phyloP scores from a whole-genome alignment of 2,329 filamentous ascomycete genomes.

The Parascedosporium putredinis region DNA sequence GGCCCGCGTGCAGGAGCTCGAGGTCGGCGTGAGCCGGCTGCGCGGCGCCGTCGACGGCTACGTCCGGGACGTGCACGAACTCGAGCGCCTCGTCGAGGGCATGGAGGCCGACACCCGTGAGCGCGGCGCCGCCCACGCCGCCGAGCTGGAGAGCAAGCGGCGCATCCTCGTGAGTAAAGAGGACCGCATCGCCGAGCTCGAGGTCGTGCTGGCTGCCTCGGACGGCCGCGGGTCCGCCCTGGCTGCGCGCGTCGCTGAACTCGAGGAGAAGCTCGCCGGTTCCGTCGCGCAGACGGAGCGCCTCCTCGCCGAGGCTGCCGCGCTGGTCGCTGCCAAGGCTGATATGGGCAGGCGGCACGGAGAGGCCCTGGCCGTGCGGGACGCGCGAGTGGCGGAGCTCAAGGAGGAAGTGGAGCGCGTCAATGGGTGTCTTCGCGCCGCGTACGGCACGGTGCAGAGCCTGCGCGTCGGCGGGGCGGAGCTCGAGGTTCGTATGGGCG shows the following conservation, averaged over 20 bases:
- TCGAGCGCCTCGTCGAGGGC: slow-evolving; percentile 39
- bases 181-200: slow-evolving; percentile 28
- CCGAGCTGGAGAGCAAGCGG: slow-evolving; percentile 23
- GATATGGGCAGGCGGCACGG: slow-evolving; percentile 19
- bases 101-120: slow-evolving; percentile 31
- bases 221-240: slow-evolving; percentile 28
- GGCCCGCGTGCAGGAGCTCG: slow-evolving; percentile 31
- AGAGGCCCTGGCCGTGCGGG: slow-evolving; percentile 36
- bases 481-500: slow-evolving; percentile 24
- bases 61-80: slow-evolving; percentile 39
- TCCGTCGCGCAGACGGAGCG: slow-evolving; percentile 17
- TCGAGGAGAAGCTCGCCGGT: slow-evolving; percentile 23
- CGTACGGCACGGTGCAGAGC: slow-evolving; percentile 33
- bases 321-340: slow-evolving; percentile 4
- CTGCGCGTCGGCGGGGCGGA: slow-evolving; percentile 36
- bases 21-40: slow-evolving; percentile 38
- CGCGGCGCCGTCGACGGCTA: slow-evolving; percentile 42
- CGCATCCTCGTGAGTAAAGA: slow-evolving; percentile 24
- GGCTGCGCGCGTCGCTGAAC: slow-evolving; percentile 25
- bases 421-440: slow-evolving; percentile 31
- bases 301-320: slow-evolving; percentile 5
- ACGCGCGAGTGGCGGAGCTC: slow-evolving; percentile 39
- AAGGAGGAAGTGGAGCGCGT: slow-evolving; percentile 36
- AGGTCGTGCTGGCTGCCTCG: slow-evolving; percentile 31
- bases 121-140: slow-evolving; percentile 19